Evolutionary conservation across 2,329 filamentous ascomycete species (phyloP).

Genomic region (Exophiala xenobiotica): DNA sequence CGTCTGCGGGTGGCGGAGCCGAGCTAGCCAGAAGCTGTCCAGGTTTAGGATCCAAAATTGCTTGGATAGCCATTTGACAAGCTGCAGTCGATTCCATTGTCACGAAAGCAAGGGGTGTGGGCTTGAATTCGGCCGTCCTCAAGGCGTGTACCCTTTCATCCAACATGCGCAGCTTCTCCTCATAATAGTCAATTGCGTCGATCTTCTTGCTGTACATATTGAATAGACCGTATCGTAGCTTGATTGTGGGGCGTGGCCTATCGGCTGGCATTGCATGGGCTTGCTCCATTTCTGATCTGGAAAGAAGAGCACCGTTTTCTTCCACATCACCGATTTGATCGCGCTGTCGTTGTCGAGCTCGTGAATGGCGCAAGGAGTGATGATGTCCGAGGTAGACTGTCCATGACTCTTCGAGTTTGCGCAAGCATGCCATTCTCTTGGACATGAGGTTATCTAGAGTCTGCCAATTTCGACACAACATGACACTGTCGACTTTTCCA

Average conservation of each 20-base stretch:
- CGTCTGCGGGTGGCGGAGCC: conserved; percentile 83
- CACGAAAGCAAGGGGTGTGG: conserved; percentile 86
- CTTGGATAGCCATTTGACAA: conserved; percentile 92
- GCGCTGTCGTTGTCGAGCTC: conserved; percentile 36
- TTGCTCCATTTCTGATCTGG: conserved; percentile 39
- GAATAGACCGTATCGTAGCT: conserved; percentile 76
- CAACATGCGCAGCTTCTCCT: conserved; percentile 74
- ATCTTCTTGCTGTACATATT: conserved; percentile 69
- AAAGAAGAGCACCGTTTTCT: conserved; percentile 60
- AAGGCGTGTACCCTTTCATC: conserved; percentile 72
- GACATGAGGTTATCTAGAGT: conserved; percentile 73
- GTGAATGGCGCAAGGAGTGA: conserved; percentile 52
- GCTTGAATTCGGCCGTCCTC: conserved; percentile 70
- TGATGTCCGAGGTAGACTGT: conserved; percentile 65
- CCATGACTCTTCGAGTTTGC: conserved; percentile 80
- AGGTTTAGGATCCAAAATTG: conserved; percentile 85
- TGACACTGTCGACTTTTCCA: conserved; percentile 84
- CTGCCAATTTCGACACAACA: conserved; percentile 82
- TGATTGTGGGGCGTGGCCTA: conserved; percentile 63
- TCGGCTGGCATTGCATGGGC: conserved; percentile 47
- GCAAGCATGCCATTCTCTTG: conserved; percentile 63
- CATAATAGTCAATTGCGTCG: conserved; percentile 93
- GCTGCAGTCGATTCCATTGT: conserved; percentile 96
- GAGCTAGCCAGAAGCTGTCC: conserved; percentile 80
- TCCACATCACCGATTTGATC: conserved; percentile 53